Evolutionary conservation across 176 grass and related monocot species (phyloP).

Genomic region (Cenchrus americanus): DNA sequence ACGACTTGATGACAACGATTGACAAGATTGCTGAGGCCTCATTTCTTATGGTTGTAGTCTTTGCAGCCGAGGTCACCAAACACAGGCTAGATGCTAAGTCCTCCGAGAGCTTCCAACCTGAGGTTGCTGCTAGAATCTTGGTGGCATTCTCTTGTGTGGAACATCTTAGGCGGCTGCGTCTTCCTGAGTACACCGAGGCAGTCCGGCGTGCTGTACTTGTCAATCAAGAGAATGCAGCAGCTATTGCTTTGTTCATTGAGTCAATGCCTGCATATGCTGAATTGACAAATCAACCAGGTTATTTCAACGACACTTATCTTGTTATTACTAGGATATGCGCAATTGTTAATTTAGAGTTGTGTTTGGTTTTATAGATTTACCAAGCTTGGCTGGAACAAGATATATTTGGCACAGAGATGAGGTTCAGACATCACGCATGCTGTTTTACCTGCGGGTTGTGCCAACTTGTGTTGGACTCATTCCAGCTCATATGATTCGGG

Average conservation of each 20-base stretch:
- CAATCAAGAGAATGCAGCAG: slow-evolving; percentile 64
- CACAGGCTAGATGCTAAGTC: slow-evolving; percentile 65
- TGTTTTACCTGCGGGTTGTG: slow-evolving; percentile 91
- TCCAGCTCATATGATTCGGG: slow-evolving; percentile 55
- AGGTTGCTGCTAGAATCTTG: slow-evolving; percentile 74
- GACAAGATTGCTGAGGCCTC: slow-evolving; percentile 82
- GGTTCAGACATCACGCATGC: slow-evolving; percentile 81
- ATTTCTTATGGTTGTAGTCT: slow-evolving; percentile 88
- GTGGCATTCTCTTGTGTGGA: slow-evolving; percentile 88
- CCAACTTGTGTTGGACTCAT: slow-evolving; percentile 75
- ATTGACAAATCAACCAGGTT: slow-evolving; percentile 77
- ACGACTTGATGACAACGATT: slow-evolving; percentile 55
- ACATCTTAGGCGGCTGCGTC: slow-evolving; percentile 71
- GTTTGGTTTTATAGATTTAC: slow-evolving; percentile 53
- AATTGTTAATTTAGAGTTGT: slow-evolving; percentile 16
- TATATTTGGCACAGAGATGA: slow-evolving; percentile 83
- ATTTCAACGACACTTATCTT: slow-evolving; percentile 23
- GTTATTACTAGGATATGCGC: slow-evolving; percentile 1
- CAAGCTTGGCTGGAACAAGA: slow-evolving; percentile 43
- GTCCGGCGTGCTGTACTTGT: slow-evolving; percentile 64
- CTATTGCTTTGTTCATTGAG: slow-evolving; percentile 56
- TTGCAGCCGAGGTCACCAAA: slow-evolving; percentile 71
- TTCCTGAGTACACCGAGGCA: slow-evolving; percentile 90
- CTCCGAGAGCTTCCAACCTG: slow-evolving; percentile 41
- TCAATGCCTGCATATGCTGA: slow-evolving; percentile 85